phyloP scores from a whole-genome alignment of 2,329 filamentous ascomycete genomes.

The Alternaria rosae region DNA sequence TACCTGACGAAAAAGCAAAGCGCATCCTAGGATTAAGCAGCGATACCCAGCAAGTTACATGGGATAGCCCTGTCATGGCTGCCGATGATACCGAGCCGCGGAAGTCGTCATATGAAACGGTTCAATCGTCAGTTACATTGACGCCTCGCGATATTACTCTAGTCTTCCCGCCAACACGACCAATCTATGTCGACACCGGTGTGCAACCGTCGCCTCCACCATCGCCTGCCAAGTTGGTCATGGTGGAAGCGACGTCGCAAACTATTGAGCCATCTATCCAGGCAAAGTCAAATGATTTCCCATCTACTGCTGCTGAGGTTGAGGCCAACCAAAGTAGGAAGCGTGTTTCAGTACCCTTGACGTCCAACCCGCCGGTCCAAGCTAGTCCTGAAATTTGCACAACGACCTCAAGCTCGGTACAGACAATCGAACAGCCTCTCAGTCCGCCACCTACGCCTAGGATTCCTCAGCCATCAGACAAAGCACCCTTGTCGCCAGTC shows the following conservation, averaged over 20 bases:
- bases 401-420: slow-evolving; percentile 72
- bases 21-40: slow-evolving; percentile 53
- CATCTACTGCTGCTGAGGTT: slow-evolving; percentile 55
- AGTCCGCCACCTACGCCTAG: slow-evolving; percentile 73
- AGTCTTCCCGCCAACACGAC: slow-evolving; percentile 45
- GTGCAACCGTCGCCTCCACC: slow-evolving; percentile 84
- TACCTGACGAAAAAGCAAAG: slow-evolving; percentile 56
- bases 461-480: slow-evolving; percentile 52
- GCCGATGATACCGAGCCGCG: slow-evolving; percentile 34
- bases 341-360: slow-evolving; percentile 60
- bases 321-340: slow-evolving; percentile 79
- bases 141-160: slow-evolving; percentile 38
- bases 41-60: slow-evolving; percentile 33
- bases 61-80: slow-evolving; percentile 27
- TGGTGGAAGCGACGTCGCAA: slow-evolving; percentile 32
- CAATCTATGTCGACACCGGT: slow-evolving; percentile 74
- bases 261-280: slow-evolving; percentile 28
- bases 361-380: slow-evolving; percentile 18
- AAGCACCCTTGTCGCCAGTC: slow-evolving; percentile 48
- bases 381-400: slow-evolving; percentile 24
- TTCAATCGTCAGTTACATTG: slow-evolving; percentile 31
- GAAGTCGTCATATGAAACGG: slow-evolving; percentile 32
- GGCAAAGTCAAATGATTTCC: slow-evolving; percentile 32
- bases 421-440: slow-evolving; percentile 68
- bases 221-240: slow-evolving; percentile 65